Evolutionary conservation across 2,329 filamentous ascomycete species (phyloP).

Genomic region (Fusarium vanettenii): DNA sequence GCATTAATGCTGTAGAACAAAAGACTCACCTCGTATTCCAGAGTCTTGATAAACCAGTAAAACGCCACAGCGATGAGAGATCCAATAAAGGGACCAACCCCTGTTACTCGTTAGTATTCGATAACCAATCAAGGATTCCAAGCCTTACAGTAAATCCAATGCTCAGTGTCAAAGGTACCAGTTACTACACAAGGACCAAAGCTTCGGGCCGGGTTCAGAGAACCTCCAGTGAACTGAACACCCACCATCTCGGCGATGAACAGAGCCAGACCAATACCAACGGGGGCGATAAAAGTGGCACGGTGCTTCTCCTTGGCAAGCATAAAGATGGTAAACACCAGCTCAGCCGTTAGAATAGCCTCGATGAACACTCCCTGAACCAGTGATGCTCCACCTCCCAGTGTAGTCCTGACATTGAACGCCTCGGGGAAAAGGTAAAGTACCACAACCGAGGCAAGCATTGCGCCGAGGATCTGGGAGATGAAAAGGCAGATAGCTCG

Average conservation of each 20-base stretch:
- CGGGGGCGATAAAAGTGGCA: conserved; percentile 59
- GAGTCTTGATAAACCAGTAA: conserved; percentile 55
- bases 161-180: conserved; percentile 53
- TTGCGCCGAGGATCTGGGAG: conserved; percentile 63
- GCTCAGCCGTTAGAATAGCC: conserved; percentile 59
- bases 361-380: conserved; percentile 63
- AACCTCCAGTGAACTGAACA: conserved; percentile 61
- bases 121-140: background rate
- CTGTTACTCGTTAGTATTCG: conserved; percentile 21
- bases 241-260: conserved; percentile 60
- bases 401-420: conserved; percentile 55
- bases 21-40: conserved; percentile 51
- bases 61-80: conserved; percentile 51
- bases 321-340: conserved; percentile 64
- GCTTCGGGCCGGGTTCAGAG: conserved; percentile 59
- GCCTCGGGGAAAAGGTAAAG: conserved; percentile 56
- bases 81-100: conserved; percentile 50
- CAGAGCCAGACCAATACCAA: conserved; percentile 59
- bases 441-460: conserved; percentile 56
- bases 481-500: conserved; percentile 61
- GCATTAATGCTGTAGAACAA: too few relatives aligned
- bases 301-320: conserved; percentile 63
- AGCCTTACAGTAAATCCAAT: conserved; percentile 60
- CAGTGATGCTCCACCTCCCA: conserved; percentile 53
- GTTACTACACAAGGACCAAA: conserved; percentile 60